phyloP scores from a whole-genome alignment of 345 rosid genomes.

The Gossypium anomalum region DNA sequence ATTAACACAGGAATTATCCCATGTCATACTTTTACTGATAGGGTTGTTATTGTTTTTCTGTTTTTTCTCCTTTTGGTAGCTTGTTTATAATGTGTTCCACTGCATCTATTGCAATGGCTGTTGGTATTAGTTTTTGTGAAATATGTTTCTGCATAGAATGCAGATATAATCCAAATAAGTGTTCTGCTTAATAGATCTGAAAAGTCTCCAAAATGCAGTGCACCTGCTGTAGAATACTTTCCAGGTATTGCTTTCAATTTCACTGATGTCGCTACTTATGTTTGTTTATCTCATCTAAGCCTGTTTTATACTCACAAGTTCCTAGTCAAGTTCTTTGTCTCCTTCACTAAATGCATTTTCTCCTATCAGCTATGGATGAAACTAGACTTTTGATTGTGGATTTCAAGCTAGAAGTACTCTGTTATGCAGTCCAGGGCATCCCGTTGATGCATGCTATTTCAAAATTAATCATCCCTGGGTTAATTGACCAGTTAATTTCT shows the following conservation, averaged over 20 bases:
- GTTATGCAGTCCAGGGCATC: conserved; percentile 69
- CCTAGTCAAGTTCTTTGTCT: neutral
- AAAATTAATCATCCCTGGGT: conserved; percentile 64
- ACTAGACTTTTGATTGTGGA: conserved; percentile 61
- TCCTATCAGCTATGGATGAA: conserved; percentile 59
- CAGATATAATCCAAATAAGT: conserved; percentile 71
- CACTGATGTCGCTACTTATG: conserved; percentile 3
- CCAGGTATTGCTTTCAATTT: conserved; percentile 51
- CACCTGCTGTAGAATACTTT: conserved; percentile 65
- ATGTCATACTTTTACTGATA: conserved; percentile 1
- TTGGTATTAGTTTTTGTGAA: conserved; percentile 26
- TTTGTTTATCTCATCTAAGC: neutral
- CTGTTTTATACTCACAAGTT: neutral
- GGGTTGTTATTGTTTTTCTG: neutral
- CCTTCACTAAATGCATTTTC: conserved; percentile 4
- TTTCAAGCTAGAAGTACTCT: conserved; percentile 67
- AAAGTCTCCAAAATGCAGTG: conserved; percentile 34
- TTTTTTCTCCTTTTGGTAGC: conserved; percentile 5
- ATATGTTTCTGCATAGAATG: conserved; percentile 59
- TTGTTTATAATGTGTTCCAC: conserved; percentile 10
- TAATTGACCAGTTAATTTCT: conserved; percentile 68
- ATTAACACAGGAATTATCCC: conserved; percentile 7
- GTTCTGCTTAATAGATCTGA: conserved; percentile 61
- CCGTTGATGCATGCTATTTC: conserved; percentile 56
- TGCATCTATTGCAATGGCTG: conserved; percentile 8